phyloP scores from a whole-genome alignment of 768 basidiomycete genomes.

The Boletus pseudopeckii region DNA sequence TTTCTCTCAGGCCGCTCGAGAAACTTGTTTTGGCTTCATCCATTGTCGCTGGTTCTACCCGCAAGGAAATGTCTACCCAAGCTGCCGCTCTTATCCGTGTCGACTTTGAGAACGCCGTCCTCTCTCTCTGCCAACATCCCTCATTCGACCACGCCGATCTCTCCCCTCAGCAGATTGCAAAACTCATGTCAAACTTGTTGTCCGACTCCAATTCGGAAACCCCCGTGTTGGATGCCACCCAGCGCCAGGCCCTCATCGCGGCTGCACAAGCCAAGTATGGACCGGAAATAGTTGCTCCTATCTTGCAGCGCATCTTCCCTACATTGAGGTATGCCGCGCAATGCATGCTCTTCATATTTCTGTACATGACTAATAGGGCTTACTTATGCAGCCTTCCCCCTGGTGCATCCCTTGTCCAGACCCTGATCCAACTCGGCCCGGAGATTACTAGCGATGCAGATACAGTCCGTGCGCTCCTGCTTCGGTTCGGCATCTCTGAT shows the following conservation, averaged over 20 bases:
- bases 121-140: constrained; percentile 74
- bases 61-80: constrained; percentile 54
- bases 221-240: constrained; percentile 66
- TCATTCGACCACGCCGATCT: constrained; percentile 82
- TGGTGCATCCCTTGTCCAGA: constrained; percentile 69
- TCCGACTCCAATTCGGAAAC: constrained; percentile 66
- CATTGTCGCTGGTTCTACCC: constrained; percentile 59
- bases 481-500: constrained; percentile 74
- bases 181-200: constrained; percentile 78
- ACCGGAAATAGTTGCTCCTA: constrained; percentile 67
- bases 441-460: constrained; percentile 77
- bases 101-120: constrained; percentile 77
- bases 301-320: constrained; percentile 70
- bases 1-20: constrained; percentile 78
- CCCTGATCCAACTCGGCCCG: constrained; percentile 71
- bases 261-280: constrained; percentile 81
- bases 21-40: constrained; percentile 73
- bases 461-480: constrained; percentile 62
- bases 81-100: constrained; percentile 66
- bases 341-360: constrained; percentile 10
- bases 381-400: constrained; percentile 51
- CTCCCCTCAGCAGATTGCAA: constrained; percentile 67
- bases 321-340: constrained; percentile 58
- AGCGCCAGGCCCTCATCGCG: constrained; percentile 71
- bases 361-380: constrained; percentile 11